Base-by-base conservation (phyloP, 2,329 filamentous ascomycete species). In the Septoria petroselini region DNA sequence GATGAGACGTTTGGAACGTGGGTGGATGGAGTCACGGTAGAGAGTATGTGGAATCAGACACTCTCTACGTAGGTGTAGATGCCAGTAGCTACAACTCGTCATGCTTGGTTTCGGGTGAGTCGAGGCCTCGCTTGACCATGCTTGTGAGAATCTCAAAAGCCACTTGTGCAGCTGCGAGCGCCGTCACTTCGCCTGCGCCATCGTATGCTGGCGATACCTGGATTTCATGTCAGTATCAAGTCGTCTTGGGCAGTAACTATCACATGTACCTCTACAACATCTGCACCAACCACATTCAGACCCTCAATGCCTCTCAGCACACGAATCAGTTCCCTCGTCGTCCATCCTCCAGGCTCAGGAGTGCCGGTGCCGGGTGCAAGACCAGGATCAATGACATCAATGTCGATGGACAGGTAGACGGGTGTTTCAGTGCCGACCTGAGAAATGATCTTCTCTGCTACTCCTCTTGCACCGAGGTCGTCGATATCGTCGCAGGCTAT, bases 271-370 rank as follows among this genome's bases (percentile, higher is more conserved):
- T 95, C 91, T 4, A 96, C 91, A 41, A 95, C 81, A 70, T 95
- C 91, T 0, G 89, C 91, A 1, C 89, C 91, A 3, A 95, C 3
- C 12, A 95, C 72, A 65, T 95, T 95, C 66, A 95, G 68, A 0
- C 76, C 80, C 72, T 95, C 90, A 34, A 95, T 79, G 0, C 88
- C 89, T 25, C 89, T 76, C 65, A 95, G 70, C 50, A 95, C 88
- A 9, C 86, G 76, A 57, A 95, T 91, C 60, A 95, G 75, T 73
- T 95, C 91, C 43, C 90, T 76, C 15, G 86, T 94, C 4, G 88
- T 93, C 90, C 90, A 95, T 30, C 90, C 90, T 50, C 91, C 90
- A 0, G 89, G 86, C 73, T 95, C 90, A 0, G 90, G 90, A 0
- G 90, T 95, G 1, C 90, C 91, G 30, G 64, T 64, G n/a, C 59